Conservation (phyloP, 805 yeast genomes). For the Tetrapisispora nanseiensis region DNA sequence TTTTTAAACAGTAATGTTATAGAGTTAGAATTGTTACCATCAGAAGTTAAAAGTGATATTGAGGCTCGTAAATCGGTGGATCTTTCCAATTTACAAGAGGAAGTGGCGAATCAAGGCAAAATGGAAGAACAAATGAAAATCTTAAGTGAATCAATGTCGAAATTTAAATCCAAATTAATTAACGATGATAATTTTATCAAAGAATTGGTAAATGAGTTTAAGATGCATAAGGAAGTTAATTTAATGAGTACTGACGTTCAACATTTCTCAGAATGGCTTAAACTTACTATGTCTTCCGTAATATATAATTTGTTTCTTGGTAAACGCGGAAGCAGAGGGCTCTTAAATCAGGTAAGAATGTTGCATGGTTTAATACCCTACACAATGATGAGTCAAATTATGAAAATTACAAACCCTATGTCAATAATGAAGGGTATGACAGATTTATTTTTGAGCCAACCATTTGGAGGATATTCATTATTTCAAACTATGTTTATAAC, state of each 20-base stretch:
- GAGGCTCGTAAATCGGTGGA: conserved; percentile 31
- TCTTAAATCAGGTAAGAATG: conserved; percentile 58
- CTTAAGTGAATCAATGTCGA: conserved; percentile 44
- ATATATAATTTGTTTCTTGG: conserved; percentile 69
- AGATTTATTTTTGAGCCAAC: conserved; percentile 74
- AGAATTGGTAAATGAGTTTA: conserved; percentile 54
- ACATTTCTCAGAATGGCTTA: conserved; percentile 66
- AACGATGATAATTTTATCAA: conserved; percentile 43
- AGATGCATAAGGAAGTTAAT: conserved; percentile 37
- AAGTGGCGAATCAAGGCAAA: conserved; percentile 57
- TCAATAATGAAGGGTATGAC: conserved; percentile 69
- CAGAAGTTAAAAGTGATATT: not conserved
- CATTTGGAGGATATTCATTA: conserved; percentile 56
- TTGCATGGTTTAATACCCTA: conserved; percentile 79
- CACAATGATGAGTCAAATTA: conserved; percentile 59
- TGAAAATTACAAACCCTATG: conserved; percentile 82
- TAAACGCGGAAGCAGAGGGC: conserved; percentile 48
- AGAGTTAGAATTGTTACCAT: conserved; percentile 15
- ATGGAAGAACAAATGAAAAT: conserved; percentile 44
- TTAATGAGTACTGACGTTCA: conserved; percentile 55
- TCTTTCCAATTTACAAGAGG: conserved; percentile 43
- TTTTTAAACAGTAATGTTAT: conserved; percentile 38
- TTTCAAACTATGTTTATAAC: conserved; percentile 67
- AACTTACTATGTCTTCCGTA: conserved; percentile 72
- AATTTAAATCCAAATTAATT: conserved; percentile 44